Conservation (phyloP, 1,284 basidiomycete species). For the Cutaneotrichosporon cutaneum region DNA sequence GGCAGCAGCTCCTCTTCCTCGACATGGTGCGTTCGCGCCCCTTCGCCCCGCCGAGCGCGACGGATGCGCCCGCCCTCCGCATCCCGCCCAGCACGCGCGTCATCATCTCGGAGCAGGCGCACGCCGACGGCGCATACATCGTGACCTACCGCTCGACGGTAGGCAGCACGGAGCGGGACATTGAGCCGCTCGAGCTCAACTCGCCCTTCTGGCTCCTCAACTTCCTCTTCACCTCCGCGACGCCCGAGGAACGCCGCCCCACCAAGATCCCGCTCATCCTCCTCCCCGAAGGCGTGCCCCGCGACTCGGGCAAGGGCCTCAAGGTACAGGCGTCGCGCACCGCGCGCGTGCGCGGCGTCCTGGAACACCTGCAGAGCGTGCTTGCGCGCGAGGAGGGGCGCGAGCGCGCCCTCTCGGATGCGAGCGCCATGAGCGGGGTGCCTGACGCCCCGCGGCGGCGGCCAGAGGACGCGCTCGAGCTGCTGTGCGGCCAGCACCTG, state of each 20-base stretch:
- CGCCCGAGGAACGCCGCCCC: slow-evolving; percentile 58
- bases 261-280: slow-evolving; percentile 85
- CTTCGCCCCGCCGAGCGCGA: slow-evolving; percentile 67
- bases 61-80: slow-evolving; percentile 68
- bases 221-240: slow-evolving; percentile 63
- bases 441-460: slow-evolving; percentile 8
- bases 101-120: slow-evolving; percentile 77
- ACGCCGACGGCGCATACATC: slow-evolving; percentile 68
- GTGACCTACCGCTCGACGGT: slow-evolving; percentile 74
- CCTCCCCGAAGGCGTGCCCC: slow-evolving; percentile 61
- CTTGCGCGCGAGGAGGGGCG: slow-evolving; percentile 12
- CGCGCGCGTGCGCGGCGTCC: slow-evolving; percentile 25
- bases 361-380: slow-evolving; percentile 19
- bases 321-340: slow-evolving; percentile 28
- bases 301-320: slow-evolving; percentile 9
- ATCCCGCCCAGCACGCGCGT: slow-evolving; percentile 68
- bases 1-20: slow-evolving; percentile 55
- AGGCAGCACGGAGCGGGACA: slow-evolving; percentile 64
- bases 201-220: slow-evolving; percentile 88
- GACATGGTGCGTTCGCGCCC: slow-evolving; percentile 67
- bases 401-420: slow-evolving; percentile 18
- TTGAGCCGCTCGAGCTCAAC: slow-evolving; percentile 67
- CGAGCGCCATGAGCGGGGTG: slow-evolving; percentile 18
- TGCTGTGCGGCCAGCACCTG: slow-evolving; percentile 77
- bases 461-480: slow-evolving; percentile 78